These are phyloP conservation scores for Pyricularia pennisetigena DNA, from an alignment of 2,329 filamentous ascomycete species.

Conservation along the genomic window DNA sequence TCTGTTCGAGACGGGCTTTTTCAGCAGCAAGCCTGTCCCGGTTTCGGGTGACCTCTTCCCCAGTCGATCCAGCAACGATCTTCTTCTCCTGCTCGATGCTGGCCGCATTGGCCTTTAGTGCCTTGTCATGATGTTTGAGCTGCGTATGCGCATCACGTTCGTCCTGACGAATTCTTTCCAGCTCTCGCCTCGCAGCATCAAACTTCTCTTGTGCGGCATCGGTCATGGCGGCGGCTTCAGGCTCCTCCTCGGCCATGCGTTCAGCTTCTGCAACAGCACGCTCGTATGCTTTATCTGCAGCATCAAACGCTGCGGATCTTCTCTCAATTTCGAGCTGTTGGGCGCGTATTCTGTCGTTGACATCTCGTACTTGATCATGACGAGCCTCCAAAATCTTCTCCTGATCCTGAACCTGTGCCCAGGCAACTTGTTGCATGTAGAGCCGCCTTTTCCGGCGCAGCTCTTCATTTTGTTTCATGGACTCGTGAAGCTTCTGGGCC, in stretches of 20 bases:
- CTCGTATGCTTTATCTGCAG: not conserved
- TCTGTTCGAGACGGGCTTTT: slow-evolving; percentile 35
- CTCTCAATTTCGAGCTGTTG: slow-evolving; percentile 7
- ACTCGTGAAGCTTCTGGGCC: slow-evolving; percentile 53
- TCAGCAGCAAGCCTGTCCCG: slow-evolving; percentile 47
- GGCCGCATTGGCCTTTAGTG: slow-evolving; percentile 31
- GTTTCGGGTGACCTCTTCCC: slow-evolving; percentile 50
- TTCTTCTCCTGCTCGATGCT: slow-evolving; percentile 46
- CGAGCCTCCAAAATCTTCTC: slow-evolving; percentile 42
- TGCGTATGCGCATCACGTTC: slow-evolving; percentile 55
- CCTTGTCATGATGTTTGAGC: slow-evolving; percentile 41
- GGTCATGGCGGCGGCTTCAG: slow-evolving; percentile 37
- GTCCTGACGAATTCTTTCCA: slow-evolving; percentile 48
- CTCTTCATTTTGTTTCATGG: slow-evolving; percentile 55
- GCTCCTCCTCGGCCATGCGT: slow-evolving; percentile 34
- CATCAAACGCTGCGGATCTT: not conserved
- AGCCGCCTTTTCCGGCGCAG: slow-evolving; percentile 52
- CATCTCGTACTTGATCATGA: slow-evolving; percentile 24
- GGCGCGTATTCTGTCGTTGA: slow-evolving; percentile 34
- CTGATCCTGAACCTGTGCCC: slow-evolving; percentile 74
- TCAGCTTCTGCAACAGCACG: slow-evolving; percentile 12
- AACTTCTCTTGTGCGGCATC: slow-evolving; percentile 17
- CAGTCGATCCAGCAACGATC: slow-evolving; percentile 58
- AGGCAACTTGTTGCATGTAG: slow-evolving; percentile 62
- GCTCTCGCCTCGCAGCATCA: slow-evolving; percentile 33